These are phyloP conservation scores for Nemania sp. DNA, from an alignment of 2,329 filamentous ascomycete species.

Conservation along the genomic window DNA sequence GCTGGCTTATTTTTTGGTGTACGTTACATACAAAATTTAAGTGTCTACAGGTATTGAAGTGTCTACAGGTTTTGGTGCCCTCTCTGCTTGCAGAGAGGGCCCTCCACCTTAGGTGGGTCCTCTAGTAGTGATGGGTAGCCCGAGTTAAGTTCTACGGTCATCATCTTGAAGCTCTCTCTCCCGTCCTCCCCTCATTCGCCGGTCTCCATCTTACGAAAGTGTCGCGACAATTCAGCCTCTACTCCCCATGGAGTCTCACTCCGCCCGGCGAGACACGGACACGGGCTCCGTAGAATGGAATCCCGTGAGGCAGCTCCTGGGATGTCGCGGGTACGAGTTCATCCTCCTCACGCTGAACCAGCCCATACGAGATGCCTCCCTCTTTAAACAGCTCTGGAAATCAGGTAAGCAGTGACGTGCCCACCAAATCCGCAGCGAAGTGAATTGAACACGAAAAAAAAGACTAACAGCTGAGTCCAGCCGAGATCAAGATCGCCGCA, in stretches of 20 bases:
- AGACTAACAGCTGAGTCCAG: slow-evolving; percentile 47
- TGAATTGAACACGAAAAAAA: too few species aligned
- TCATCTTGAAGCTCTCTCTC: background rate
- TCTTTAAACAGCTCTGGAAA: slow-evolving; percentile 39
- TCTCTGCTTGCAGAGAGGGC: too few species aligned
- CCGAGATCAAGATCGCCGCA: slow-evolving; percentile 74
- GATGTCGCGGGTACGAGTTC: slow-evolving; percentile 42
- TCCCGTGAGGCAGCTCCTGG: slow-evolving; percentile 38
- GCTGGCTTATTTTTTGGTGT: too few species aligned
- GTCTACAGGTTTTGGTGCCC: too few species aligned
- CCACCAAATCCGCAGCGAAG: too few species aligned
- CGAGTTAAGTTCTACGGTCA: too few species aligned
- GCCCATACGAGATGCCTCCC: slow-evolving; percentile 48
- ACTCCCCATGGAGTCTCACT: slow-evolving; percentile 16
- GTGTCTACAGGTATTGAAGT: too few species aligned
- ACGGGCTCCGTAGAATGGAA: slow-evolving; percentile 39
- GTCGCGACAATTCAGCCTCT: background rate
- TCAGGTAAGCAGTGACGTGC: too few species aligned
- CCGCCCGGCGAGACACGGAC: slow-evolving; percentile 5
- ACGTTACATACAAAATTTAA: too few species aligned
- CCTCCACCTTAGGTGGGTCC: too few species aligned
- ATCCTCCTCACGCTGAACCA: slow-evolving; percentile 66
- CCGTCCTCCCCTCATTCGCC: background rate
- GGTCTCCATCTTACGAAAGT: background rate
- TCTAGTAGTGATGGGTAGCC: too few species aligned